phyloP scores from a whole-genome alignment of 2,329 filamentous ascomycete species.

The Diplodia seriata region DNA sequence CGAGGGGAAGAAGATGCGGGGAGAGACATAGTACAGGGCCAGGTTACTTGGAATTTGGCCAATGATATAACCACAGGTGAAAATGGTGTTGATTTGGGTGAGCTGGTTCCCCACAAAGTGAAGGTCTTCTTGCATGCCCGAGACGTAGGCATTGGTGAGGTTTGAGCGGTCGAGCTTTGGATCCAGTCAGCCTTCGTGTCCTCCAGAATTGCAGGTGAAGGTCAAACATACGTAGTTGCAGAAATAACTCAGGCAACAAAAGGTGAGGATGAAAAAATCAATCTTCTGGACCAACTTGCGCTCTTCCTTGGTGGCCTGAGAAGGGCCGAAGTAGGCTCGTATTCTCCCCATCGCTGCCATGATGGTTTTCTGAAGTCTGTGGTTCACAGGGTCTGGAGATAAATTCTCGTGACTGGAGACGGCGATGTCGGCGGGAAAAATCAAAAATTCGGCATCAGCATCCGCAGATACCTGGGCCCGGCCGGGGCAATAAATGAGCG shows the following conservation, averaged over 20 bases:
- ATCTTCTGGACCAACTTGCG: conserved; percentile 62
- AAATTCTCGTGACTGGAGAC: background rate
- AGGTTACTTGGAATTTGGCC: conserved; percentile 69
- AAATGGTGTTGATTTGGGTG: conserved; percentile 58
- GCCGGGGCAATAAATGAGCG: conserved; percentile 6
- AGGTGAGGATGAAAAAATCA: conserved; percentile 70
- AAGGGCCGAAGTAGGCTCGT: conserved; percentile 44
- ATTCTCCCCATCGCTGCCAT: conserved; percentile 14
- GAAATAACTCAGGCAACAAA: conserved; percentile 63
- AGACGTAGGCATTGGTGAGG: conserved; percentile 52
- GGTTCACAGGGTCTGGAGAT: background rate
- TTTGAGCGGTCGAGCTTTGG: conserved; percentile 49
- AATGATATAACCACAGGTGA: conserved; percentile 52
- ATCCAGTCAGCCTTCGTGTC: conserved; percentile 31
- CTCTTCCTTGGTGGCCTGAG: conserved; percentile 48
- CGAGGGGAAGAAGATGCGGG: conserved; percentile 67
- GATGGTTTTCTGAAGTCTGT: background rate
- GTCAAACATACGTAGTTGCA: conserved; percentile 38
- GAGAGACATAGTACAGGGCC: conserved; percentile 67
- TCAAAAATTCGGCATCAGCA: conserved; percentile 23
- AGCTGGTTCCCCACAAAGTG: conserved; percentile 50
- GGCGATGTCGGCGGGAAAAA: conserved; percentile 21
- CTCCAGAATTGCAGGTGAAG: background rate
- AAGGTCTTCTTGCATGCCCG: conserved; percentile 53
- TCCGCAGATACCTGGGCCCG: background rate